phyloP scores from a whole-genome alignment of 2,329 filamentous ascomycete genomes.

The Fusarium brachygibbosum region DNA sequence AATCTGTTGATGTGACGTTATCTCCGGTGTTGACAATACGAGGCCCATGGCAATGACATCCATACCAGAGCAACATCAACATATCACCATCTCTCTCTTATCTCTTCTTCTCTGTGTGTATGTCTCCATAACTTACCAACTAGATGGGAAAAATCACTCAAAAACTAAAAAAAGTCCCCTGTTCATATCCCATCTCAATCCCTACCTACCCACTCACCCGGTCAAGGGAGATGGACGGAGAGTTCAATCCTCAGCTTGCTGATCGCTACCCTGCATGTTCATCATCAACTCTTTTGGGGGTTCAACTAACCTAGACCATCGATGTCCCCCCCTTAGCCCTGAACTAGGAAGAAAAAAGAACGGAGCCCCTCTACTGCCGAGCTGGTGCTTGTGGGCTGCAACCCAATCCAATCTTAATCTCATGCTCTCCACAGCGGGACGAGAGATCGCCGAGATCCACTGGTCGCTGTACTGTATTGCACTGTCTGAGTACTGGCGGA shows the following conservation, averaged over 20 bases:
- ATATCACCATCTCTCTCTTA: background rate
- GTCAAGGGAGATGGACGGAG: background rate
- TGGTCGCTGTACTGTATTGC: conserved; percentile 2
- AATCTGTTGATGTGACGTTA: background rate
- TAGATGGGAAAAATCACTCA: background rate
- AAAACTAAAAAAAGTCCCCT: background rate
- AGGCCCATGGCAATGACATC: background rate
- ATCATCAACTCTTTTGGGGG: conserved; percentile 16
- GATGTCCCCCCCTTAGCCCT: conserved; percentile 1
- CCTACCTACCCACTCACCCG: conserved; percentile 21
- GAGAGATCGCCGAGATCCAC: conserved; percentile 14
- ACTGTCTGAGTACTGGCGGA: background rate
- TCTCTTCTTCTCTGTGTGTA: background rate
- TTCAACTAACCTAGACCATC: conserved; percentile 9
- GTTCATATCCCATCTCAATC: background rate
- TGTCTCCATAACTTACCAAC: background rate
- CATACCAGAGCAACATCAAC: background rate
- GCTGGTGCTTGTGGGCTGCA: background rate
- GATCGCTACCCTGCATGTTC: conserved; percentile 26
- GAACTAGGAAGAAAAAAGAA: conserved; percentile 2
- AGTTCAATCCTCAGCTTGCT: conserved; percentile 25
- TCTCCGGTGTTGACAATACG: background rate
- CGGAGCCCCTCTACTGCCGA: conserved; percentile 19
- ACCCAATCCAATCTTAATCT: conserved; percentile 17
- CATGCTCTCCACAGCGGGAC: conserved; percentile 16